These are phyloP conservation scores for Penicillium egyptiacum DNA, from an alignment of 495 filamentous ascomycete species.

Conservation along the genomic window DNA sequence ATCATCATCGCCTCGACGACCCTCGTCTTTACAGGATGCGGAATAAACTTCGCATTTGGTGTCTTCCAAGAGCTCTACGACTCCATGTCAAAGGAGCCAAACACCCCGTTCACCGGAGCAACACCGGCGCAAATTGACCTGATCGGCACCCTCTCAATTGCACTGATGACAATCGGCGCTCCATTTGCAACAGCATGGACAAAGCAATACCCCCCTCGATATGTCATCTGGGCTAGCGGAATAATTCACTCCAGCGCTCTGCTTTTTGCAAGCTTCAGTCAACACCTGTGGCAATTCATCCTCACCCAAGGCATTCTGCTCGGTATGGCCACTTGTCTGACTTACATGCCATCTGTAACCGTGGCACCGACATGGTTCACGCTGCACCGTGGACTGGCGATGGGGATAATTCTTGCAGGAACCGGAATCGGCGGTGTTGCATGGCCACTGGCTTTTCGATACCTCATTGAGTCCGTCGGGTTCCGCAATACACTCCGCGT, in stretches of 20 bases:
- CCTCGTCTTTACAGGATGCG: slow-evolving; percentile 42
- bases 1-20: slow-evolving; percentile 33
- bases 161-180: slow-evolving; percentile 46
- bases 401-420: slow-evolving; percentile 40
- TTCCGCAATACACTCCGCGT: slow-evolving; percentile 42
- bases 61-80: slow-evolving; percentile 50
- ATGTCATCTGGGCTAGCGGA: slow-evolving; percentile 32
- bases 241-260: slow-evolving; percentile 29
- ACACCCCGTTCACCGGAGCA: slow-evolving; percentile 40
- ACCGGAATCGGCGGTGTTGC: slow-evolving; percentile 38
- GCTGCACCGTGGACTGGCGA: slow-evolving; percentile 34
- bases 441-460: slow-evolving; percentile 37
- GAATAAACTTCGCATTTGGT: slow-evolving; percentile 47
- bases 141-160: slow-evolving; percentile 44
- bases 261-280: slow-evolving; percentile 38
- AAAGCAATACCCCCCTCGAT: slow-evolving; percentile 37
- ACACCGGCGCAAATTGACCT: slow-evolving; percentile 42
- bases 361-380: slow-evolving; percentile 41
- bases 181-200: slow-evolving; percentile 40
- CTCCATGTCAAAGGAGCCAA: slow-evolving; percentile 29
- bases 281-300: slow-evolving; percentile 41
- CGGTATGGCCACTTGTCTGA: slow-evolving; percentile 38
- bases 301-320: slow-evolving; percentile 42
- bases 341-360: slow-evolving; percentile 41
- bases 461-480: slow-evolving; percentile 30